Evolutionary conservation across 768 basidiomycete species (phyloP), one percentile per base, ranked within the genome.

Genomic region (Plicaturopsis crispa): DNA sequence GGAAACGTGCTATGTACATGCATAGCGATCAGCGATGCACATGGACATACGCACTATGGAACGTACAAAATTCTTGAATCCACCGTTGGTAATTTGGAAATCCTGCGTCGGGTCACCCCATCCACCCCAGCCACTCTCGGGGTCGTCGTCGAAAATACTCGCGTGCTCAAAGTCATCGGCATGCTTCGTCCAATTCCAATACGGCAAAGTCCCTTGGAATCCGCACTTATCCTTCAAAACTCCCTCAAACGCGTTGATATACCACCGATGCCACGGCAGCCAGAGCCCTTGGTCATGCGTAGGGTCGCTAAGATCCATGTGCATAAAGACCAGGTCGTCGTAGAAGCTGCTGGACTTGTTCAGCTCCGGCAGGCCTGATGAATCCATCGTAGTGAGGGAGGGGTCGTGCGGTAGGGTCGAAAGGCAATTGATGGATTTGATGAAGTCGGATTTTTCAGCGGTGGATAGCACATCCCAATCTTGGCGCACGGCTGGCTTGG

Each of bases 101-200:
- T 53, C 52, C 36, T 53, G 43, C 3, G 41, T 33, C 5, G 36
- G 41, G 33, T 46, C 39, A 7, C 52, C 52, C 49, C 50, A 51
- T 4, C 52, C 48, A 17, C 52, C 52, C 1, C 51, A 39, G 2
- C 49, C 49, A 36, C 41, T 46, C 20, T 24, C 22, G 32, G 51
- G 45, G 22, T 48, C 35, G 31, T 52, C 51, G 16, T 39, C 24
- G 35, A 51, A 52, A 10, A 52, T 37, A 1, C 41, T 12, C 8
- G 48, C 49, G 21, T 32, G 23, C 35, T 35, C 39, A 13, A 53
- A 41, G 38, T 51, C 48, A n/a, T 38, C 10, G 31, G 12, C 2
- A 42, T 41, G 40, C 32, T 41, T 6, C 24, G 42, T 41, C 44
- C 44, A 45, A 38, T 45, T 22, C 44, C 44, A 46, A 22, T 46